Evolutionary conservation across 345 rosid genomes (phyloP).

Genomic region (Rhodamnia rubescens): DNA sequence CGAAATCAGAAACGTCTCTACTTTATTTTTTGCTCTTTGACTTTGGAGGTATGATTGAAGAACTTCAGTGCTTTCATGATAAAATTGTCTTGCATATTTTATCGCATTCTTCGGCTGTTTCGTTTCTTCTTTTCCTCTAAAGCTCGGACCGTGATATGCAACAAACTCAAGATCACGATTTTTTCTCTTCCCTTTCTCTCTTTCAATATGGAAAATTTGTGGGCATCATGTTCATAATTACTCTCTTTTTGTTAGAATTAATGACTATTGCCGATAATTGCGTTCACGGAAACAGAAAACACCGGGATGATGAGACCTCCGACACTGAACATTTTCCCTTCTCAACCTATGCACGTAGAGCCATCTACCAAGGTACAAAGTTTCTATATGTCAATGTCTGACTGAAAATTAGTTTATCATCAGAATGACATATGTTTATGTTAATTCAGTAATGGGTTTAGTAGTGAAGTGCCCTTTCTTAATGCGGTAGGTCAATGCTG

Average conservation of each 20-base stretch:
- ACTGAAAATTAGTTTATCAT: constrained; percentile 20
- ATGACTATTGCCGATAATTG: not conserved
- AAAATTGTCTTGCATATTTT: not conserved
- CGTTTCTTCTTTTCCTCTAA: not conserved
- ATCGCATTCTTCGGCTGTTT: not conserved
- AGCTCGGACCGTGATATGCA: not conserved
- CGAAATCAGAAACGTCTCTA: not conserved
- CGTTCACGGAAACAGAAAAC: not conserved
- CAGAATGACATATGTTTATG: not conserved
- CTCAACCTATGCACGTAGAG: constrained; percentile 88
- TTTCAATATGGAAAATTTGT: not conserved
- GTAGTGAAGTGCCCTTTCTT: not conserved
- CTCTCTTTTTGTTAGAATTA: not conserved
- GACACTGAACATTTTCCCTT: constrained; percentile 91
- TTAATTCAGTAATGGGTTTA: not conserved
- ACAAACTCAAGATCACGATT: not conserved
- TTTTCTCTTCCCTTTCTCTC: constrained; percentile 3
- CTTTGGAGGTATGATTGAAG: not conserved
- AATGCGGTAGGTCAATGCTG: constrained; percentile 20
- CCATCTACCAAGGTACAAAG: constrained; percentile 31
- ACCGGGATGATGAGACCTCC: constrained; percentile 73
- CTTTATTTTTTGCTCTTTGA: not conserved
- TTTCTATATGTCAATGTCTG: not conserved
- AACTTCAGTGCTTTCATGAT: not conserved
- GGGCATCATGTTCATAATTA: not conserved